Evolutionary conservation across 805 yeast genomes (phyloP).

Genomic region (Metschnikowia borealis): DNA sequence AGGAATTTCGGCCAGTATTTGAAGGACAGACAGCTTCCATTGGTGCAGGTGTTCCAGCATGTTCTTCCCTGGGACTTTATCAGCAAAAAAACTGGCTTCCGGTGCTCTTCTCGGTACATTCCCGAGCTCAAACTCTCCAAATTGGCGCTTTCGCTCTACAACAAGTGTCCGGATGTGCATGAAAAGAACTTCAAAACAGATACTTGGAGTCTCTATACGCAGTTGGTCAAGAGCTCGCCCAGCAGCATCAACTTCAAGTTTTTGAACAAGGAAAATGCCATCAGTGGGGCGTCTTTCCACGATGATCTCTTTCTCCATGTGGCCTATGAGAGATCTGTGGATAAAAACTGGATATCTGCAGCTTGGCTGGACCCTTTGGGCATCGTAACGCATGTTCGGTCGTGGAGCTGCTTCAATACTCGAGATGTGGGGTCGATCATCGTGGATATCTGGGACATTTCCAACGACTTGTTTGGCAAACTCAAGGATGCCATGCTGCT

Average conservation of each 20-base stretch:
- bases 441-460: slow-evolving; percentile 63
- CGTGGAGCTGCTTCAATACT: slow-evolving; percentile 50
- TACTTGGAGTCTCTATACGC: slow-evolving; percentile 23
- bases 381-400: slow-evolving; percentile 51
- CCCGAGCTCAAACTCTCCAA: slow-evolving; percentile 37
- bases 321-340: slow-evolving; percentile 78
- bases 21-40: slow-evolving; percentile 36
- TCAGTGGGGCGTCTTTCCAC: slow-evolving; percentile 18
- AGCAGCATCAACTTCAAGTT: slow-evolving; percentile 24
- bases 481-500: slow-evolving; percentile 32
- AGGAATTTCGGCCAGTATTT: slow-evolving; percentile 41
- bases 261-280: slow-evolving; percentile 20
- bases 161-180: slow-evolving; percentile 43
- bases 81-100: slow-evolving; percentile 17
- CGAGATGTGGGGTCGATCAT: slow-evolving; percentile 46
- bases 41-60: slow-evolving; percentile 36
- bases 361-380: slow-evolving; percentile 91
- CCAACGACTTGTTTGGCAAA: slow-evolving; percentile 40
- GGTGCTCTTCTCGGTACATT: slow-evolving; percentile 21
- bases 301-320: slow-evolving; percentile 80
- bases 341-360: slow-evolving; percentile 79
- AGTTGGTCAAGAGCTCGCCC: slow-evolving; percentile 37
- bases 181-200: slow-evolving; percentile 4
- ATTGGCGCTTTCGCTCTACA: slow-evolving; percentile 54
- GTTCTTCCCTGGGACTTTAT: slow-evolving; percentile 30